Evolutionary conservation across 2,329 filamentous ascomycete species (phyloP).

Genomic region (Didymella lethalis): DNA sequence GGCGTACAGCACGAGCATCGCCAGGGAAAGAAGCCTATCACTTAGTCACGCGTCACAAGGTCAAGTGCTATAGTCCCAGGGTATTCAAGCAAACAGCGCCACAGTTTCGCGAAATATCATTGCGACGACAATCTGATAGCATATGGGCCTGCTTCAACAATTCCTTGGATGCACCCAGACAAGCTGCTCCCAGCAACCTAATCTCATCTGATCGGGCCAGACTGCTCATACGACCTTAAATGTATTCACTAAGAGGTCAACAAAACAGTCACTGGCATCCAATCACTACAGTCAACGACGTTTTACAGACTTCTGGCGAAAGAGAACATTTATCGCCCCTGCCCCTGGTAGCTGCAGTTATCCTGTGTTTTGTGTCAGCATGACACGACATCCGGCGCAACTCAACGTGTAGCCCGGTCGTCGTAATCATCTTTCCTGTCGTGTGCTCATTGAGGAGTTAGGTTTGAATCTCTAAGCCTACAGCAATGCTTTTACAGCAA

Average conservation of each 20-base stretch:
- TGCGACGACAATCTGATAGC: slow-evolving; percentile 41
- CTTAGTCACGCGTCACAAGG: slow-evolving; percentile 31
- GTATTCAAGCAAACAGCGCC: slow-evolving; percentile 42
- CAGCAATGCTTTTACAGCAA: slow-evolving; percentile 14
- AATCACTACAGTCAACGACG: slow-evolving; percentile 23
- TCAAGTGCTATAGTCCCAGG: slow-evolving; percentile 33
- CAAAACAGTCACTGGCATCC: slow-evolving; percentile 24
- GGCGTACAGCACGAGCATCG: slow-evolving; percentile 42
- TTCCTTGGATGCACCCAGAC: slow-evolving; percentile 25
- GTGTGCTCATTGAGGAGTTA: slow-evolving; percentile 21
- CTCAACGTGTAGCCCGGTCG: slow-evolving; percentile 33
- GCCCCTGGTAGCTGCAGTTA: slow-evolving; percentile 44
- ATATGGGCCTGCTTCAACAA: slow-evolving; percentile 24
- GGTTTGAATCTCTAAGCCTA: slow-evolving; percentile 21
- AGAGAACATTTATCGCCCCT: slow-evolving; percentile 7
- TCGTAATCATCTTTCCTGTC: slow-evolving; percentile 31
- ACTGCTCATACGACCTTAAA: slow-evolving; percentile 26
- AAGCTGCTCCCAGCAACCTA: slow-evolving; percentile 19
- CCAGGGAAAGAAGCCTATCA: slow-evolving; percentile 36
- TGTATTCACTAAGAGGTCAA: slow-evolving; percentile 31
- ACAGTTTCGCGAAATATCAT: slow-evolving; percentile 45
- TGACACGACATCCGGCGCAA: slow-evolving; percentile 38
- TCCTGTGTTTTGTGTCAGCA: slow-evolving; percentile 47
- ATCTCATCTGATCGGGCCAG: slow-evolving; percentile 21
- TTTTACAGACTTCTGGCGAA: slow-evolving; percentile 9